A percentile compares a stretch with the other conserved stretches of the same genome.
Evolutionary conservation across 192 early-diverging fungal species (phyloP).

Genomic region (Backusella parvicylindrica): DNA sequence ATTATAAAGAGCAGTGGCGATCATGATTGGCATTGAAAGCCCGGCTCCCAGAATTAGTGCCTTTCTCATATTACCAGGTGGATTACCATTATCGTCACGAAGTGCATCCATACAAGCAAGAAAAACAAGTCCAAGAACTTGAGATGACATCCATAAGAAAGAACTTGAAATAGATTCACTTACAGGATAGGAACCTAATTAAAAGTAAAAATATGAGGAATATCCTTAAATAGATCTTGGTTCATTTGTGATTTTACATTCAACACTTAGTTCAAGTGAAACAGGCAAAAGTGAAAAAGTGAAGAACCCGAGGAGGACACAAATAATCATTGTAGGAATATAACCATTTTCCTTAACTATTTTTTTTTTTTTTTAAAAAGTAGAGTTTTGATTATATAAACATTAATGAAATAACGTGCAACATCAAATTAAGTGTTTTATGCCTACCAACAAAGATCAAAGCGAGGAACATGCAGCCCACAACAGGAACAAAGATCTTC

Average conservation of each 20-base stretch:
- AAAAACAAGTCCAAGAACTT: constrained; percentile 28
- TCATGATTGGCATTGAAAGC: constrained; percentile 12
- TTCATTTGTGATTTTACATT: constrained; percentile 22
- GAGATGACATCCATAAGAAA: constrained; percentile 27
- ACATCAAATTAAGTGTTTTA: neutral
- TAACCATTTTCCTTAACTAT: constrained; percentile 13
- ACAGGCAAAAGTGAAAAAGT: constrained; percentile 33
- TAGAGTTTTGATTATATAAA: neutral
- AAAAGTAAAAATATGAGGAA: neutral
- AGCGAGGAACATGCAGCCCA: constrained; percentile 40
- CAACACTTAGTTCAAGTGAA: constrained; percentile 33
- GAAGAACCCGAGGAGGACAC: constrained; percentile 29
- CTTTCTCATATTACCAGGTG: constrained; percentile 18
- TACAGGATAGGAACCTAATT: constrained; percentile 29
- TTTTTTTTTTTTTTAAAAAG: neutral
- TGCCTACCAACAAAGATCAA: constrained; percentile 43
- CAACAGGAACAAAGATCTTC: constrained; percentile 42
- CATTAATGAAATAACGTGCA: neutral
- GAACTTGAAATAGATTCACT: constrained; percentile 35
- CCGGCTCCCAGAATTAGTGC: constrained; percentile 21
- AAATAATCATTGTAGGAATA: constrained; percentile 15
- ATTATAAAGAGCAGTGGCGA: constrained; percentile 17
- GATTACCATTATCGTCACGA: constrained; percentile 14
- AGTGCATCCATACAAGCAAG: constrained; percentile 23
- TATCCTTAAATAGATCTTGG: neutral